Conservation (phyloP, 345 rosid species). For the Bretschneidera sinensis region DNA sequence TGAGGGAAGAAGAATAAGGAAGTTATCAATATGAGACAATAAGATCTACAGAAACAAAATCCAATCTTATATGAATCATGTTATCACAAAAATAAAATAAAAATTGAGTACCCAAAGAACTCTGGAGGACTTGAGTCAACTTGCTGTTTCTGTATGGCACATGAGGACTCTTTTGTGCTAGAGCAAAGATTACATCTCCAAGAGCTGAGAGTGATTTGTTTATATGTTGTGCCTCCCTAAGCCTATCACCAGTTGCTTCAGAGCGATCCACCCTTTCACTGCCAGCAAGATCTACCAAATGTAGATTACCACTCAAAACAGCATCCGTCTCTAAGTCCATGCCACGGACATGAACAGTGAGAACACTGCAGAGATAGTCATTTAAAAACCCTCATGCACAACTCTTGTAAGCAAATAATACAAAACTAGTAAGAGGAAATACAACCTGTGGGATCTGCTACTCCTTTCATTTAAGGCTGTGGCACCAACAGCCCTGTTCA, state of each 20-base stretch:
- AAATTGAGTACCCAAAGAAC: slow-evolving; percentile 69
- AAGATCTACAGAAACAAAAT: neutral
- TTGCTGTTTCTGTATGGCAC: slow-evolving; percentile 97
- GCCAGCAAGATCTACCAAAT: slow-evolving; percentile 96
- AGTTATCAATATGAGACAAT: slow-evolving; percentile 10
- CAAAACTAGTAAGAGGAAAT: slow-evolving; percentile 11
- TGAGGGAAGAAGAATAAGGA: slow-evolving; percentile 14
- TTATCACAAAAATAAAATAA: slow-evolving; percentile 1
- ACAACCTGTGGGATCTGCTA: slow-evolving; percentile 96
- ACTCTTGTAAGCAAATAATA: slow-evolving; percentile 2
- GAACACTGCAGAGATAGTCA: slow-evolving; percentile 55
- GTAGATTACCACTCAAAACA: slow-evolving; percentile 73
- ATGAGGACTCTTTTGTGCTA: slow-evolving; percentile 79
- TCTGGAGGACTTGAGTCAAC: slow-evolving; percentile 95
- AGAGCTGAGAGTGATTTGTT: slow-evolving; percentile 93
- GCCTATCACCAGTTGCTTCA: slow-evolving; percentile 94
- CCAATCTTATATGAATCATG: neutral
- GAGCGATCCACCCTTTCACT: slow-evolving; percentile 98
- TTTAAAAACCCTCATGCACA: neutral
- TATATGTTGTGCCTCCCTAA: slow-evolving; percentile 94
- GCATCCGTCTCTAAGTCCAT: slow-evolving; percentile 61
- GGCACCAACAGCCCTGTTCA: slow-evolving; percentile 87
- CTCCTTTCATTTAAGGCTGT: slow-evolving; percentile 95
- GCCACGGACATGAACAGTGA: slow-evolving; percentile 90
- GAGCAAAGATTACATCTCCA: slow-evolving; percentile 90